Evolutionary conservation across 2,329 filamentous ascomycete species (phyloP).

Genomic region (Exserohilum rostratum): DNA sequence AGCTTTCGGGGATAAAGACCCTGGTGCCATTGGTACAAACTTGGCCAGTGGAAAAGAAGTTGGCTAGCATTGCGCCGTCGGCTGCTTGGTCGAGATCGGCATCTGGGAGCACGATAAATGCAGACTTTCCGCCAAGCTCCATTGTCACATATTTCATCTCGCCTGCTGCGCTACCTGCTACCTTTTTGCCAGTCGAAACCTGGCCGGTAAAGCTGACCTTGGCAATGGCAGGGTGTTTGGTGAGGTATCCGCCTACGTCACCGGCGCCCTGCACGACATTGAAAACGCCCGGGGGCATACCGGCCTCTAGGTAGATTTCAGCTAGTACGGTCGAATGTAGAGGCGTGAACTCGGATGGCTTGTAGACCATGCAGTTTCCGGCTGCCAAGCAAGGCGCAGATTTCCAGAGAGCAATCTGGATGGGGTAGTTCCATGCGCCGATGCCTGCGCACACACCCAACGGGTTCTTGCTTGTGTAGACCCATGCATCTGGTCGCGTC

Average conservation of each 20-base stretch:
- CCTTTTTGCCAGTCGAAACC: slow-evolving; percentile 81
- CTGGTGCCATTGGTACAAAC: slow-evolving; percentile 93
- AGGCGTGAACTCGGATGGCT: slow-evolving; percentile 85
- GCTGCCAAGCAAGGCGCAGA: slow-evolving; percentile 83
- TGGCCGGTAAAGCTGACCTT: slow-evolving; percentile 93
- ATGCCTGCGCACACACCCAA: slow-evolving; percentile 86
- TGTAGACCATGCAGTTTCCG: slow-evolving; percentile 90
- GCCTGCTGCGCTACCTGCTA: slow-evolving; percentile 74
- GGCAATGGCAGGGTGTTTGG: slow-evolving; percentile 72
- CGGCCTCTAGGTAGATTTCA: slow-evolving; percentile 77
- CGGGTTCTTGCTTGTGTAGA: slow-evolving; percentile 81
- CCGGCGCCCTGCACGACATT: slow-evolving; percentile 84
- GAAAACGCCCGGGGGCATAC: slow-evolving; percentile 81
- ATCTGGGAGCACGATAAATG: slow-evolving; percentile 79
- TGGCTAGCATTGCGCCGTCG: slow-evolving; percentile 89
- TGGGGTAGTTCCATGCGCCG: slow-evolving; percentile 90
- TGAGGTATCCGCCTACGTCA: slow-evolving; percentile 76
- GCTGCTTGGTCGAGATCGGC: slow-evolving; percentile 80
- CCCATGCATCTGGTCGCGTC: slow-evolving; percentile 76
- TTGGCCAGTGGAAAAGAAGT: slow-evolving; percentile 90
- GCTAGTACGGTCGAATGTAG: slow-evolving; percentile 80
- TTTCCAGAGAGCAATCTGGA: slow-evolving; percentile 91
- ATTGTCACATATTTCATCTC: slow-evolving; percentile 91
- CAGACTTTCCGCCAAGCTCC: slow-evolving; percentile 89
- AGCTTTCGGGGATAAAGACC: slow-evolving; percentile 74